These are phyloP conservation scores for Corynascus novoguineensis DNA, from an alignment of 495 filamentous ascomycete genomes.

Conservation along the genomic window DNA sequence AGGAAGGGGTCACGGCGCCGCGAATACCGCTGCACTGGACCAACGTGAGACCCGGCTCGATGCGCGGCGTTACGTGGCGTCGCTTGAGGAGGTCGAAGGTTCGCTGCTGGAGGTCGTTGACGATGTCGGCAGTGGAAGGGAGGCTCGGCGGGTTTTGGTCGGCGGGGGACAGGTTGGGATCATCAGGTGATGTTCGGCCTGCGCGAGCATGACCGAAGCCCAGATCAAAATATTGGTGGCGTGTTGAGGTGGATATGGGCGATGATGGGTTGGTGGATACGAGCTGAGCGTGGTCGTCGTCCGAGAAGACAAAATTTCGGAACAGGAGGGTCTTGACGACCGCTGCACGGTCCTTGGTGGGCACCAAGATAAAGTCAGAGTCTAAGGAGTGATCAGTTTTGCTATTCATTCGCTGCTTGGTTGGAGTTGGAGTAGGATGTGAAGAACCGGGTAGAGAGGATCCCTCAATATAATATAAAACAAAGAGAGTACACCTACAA, in stretches of 20 bases:
- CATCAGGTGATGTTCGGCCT: no score
- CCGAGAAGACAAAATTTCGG: slow-evolving; percentile 73
- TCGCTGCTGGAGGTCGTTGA: slow-evolving; percentile 73
- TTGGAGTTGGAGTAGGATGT: no score
- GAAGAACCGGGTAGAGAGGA: no score
- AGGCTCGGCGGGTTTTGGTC: slow-evolving; percentile 31
- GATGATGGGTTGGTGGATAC: slow-evolving; percentile 48
- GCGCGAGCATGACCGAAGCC: slow-evolving; percentile 35
- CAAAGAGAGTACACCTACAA: slow-evolving; percentile 36
- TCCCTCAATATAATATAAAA: no score
- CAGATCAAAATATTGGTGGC: slow-evolving; percentile 37
- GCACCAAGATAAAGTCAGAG: slow-evolving; percentile 93
- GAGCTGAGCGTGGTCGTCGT: slow-evolving; percentile 59
- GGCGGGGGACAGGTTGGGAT: no score
- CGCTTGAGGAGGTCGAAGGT: slow-evolving; percentile 74
- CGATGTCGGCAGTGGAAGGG: slow-evolving; percentile 51
- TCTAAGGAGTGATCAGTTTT: slow-evolving; percentile 25
- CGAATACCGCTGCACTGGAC: slow-evolving; percentile 70
- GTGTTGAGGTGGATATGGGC: slow-evolving; percentile 46
- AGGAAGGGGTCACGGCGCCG: background rate
- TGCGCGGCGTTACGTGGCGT: slow-evolving; percentile 64
- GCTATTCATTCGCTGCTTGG: no score
- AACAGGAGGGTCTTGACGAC: slow-evolving; percentile 74
- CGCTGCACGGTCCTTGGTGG: slow-evolving; percentile 59
- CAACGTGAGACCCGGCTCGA: slow-evolving; percentile 63